Conservation (phyloP, 1,284 basidiomycete species). For the Fistulinella cinereoalba region DNA sequence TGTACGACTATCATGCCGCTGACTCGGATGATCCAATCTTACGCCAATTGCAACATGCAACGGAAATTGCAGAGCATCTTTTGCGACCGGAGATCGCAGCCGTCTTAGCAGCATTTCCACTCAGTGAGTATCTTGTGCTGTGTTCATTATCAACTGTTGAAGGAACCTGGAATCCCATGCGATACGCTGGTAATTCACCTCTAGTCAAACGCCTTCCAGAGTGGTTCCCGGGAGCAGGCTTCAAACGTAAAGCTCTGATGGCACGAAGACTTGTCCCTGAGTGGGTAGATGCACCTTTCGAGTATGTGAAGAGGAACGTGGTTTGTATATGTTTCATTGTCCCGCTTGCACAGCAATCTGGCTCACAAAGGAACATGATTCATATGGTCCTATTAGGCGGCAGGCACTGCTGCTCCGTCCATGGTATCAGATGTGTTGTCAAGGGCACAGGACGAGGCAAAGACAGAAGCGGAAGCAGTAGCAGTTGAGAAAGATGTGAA, state of each 20-base stretch:
- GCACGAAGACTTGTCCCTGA: conserved; percentile 1
- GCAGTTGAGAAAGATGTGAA: conserved; percentile 21
- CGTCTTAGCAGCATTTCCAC: conserved; percentile 15
- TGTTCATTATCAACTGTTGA: background rate
- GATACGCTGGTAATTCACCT: background rate
- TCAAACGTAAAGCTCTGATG: conserved; percentile 15
- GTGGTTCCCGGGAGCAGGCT: conserved; percentile 24
- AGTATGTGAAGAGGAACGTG: conserved; percentile 22
- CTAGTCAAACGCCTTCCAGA: conserved; percentile 19
- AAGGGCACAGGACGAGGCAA: conserved; percentile 6
- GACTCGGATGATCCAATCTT: conserved; percentile 21
- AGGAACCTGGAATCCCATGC: too few species aligned
- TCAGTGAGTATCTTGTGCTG: conserved; percentile 10
- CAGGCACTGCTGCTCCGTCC: conserved; percentile 20
- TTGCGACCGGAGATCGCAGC: conserved; percentile 20
- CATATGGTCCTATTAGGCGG: conserved; percentile 9
- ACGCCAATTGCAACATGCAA: conserved; percentile 9
- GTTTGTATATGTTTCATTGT: conserved; percentile 17
- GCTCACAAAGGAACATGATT: conserved; percentile 2
- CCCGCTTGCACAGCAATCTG: background rate
- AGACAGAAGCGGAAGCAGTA: conserved; percentile 7
- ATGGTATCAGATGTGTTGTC: conserved; percentile 23
- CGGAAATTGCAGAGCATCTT: conserved; percentile 8
- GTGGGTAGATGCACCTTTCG: conserved; percentile 22
- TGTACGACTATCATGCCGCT: conserved; percentile 21